Percentiles rank a stretch among this genome's conserved stretches.
Conservation (phyloP, 2,329 filamentous ascomycete species). For the Stenocarpella maydis region DNA sequence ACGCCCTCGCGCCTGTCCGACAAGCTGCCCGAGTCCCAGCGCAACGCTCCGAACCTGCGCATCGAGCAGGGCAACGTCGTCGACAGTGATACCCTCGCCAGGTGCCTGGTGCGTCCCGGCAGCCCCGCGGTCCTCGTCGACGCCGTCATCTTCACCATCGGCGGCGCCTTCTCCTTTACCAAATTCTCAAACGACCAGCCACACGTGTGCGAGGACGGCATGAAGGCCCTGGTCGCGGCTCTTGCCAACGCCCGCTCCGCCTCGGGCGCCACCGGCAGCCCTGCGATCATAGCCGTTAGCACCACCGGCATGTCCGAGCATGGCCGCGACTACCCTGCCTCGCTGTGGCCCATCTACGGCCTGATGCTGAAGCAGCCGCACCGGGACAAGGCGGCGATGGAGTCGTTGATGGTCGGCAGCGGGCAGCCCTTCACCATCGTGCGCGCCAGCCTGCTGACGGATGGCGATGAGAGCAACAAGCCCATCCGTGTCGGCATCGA, state of each 20-base stretch:
- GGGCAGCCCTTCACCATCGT: conserved; percentile 44
- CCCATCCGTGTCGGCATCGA: conserved; percentile 51
- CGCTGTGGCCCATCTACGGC: conserved; percentile 52
- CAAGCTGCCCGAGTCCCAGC: conserved; percentile 43
- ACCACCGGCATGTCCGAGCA: conserved; percentile 52
- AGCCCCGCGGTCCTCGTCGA: conserved; percentile 50
- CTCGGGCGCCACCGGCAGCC: conserved; percentile 41
- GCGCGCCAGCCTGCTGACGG: conserved; percentile 44
- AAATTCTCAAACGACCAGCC: conserved; percentile 54
- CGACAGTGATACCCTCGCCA: conserved; percentile 48
- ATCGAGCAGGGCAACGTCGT: conserved; percentile 58
- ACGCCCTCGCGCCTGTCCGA: conserved; percentile 56
- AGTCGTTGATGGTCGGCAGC: conserved; percentile 44
- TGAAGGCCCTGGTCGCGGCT: conserved; percentile 51
- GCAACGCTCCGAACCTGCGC: conserved; percentile 47
- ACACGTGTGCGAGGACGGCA: conserved; percentile 56
- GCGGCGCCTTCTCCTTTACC: conserved; percentile 45
- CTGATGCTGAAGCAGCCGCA: conserved; percentile 49
- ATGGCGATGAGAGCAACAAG: conserved; percentile 40
- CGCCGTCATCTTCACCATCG: conserved; percentile 57
- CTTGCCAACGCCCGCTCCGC: conserved; percentile 43
- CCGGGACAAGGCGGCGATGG: conserved; percentile 55
- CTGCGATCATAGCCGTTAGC: conserved; percentile 50
- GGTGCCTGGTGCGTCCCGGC: conserved; percentile 45
- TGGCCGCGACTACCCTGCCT: conserved; percentile 51